Base-by-base conservation (phyloP, 192 early-diverging fungal genomes). In the Podila horticola region DNA sequence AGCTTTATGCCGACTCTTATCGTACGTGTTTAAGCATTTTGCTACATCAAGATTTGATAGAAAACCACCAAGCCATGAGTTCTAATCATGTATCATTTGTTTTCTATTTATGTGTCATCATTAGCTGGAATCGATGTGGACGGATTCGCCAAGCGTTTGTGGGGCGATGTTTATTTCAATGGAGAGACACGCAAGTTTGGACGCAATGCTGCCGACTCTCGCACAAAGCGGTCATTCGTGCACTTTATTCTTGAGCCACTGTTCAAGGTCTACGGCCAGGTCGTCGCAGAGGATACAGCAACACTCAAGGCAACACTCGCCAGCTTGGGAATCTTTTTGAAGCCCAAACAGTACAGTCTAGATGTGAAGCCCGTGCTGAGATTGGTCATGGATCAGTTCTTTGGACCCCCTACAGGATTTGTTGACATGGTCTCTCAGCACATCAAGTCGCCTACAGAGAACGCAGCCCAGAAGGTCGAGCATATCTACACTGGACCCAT, bases 151-250 rank as follows among this genome's bases (percentile, higher is more conserved):
- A 88, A 91, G 83, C 95, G 97, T 15, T 86, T 99, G 20, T 99
- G 98, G 98, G 98, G 98, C 38, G 96, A 99, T 79, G 90, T 99
- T 34, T 97, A 92, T 85, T 97, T 93, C 82, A 91, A 97, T 74
- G 71, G 89, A 0, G 87, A 90, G n/a, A 91, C 88, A 17, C 88
- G 95, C 29, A 91, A 90, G 4, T 99, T 99, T 82, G 86, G 90
- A 50, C 92, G 94, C 36, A 93, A 91, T 82, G 83, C 93, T 26
- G 51, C 87, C 17, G 87, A 84, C 50, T 74, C 69, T 19, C 84
- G 88, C 41, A 86, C 87, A 49, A 86, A 90, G 74, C 92, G 98
- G 19, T 91, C 95, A 17, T 99, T 99, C 86, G 94, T 97, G 26
- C 95, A 99, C 76, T 99, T 99, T 77, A 92, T 99, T 66, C 75